Evolutionary conservation across 164 flowering plant species (phyloP), one percentile per base, ranked within the genome.

Genomic region (Umbilicus rupestris): DNA sequence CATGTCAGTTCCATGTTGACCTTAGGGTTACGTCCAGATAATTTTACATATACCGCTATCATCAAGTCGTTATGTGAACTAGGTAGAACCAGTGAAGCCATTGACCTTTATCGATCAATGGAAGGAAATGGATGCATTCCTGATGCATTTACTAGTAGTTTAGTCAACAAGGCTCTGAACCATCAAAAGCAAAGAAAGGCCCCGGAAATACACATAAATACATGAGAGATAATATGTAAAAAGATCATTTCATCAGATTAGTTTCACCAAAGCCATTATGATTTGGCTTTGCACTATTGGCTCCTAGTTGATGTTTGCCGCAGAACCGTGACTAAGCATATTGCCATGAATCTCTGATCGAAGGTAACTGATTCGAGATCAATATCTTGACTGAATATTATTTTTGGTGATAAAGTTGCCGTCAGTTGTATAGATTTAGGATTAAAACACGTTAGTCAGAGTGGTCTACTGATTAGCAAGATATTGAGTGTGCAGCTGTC

Each of bases 1-100:
- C 74, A 84, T 68, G 78, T 87, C 20, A 41, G 42, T 68, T 79
- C 89, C 77, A 86, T 93, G 94, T 66, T 77, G 71, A 74, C 68
- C 15, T 45, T 81, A 69, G 92, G 84, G 12, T 77, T 86, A 73
- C 68, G 9, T 60, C 97, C 97, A 44, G 97, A 92, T 68, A 83
- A 73, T 73, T 74, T 74, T 70, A 81, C 92, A 11, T 89, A 83
- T 66, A 70, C 67, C 75, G 83, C 85, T 66, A 73, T 88, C 70
- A 83, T 87, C 29, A 85, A 77, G 74, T 79, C 81, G 47, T 71
- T 86, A 59, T 80, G 83, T 67, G 79, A 78, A 66, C 74, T 75
- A 8, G 77, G 79, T 16, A 86, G 86, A 78, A 67, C 74, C 42
- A 76, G 69, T 64, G 96, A 86, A 71, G 98, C 89, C n/a, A 78